Evolutionary conservation across 305 asterid species (phyloP), one percentile per base, ranked within the genome.

Genomic region (Fraxinus platypoda): DNA sequence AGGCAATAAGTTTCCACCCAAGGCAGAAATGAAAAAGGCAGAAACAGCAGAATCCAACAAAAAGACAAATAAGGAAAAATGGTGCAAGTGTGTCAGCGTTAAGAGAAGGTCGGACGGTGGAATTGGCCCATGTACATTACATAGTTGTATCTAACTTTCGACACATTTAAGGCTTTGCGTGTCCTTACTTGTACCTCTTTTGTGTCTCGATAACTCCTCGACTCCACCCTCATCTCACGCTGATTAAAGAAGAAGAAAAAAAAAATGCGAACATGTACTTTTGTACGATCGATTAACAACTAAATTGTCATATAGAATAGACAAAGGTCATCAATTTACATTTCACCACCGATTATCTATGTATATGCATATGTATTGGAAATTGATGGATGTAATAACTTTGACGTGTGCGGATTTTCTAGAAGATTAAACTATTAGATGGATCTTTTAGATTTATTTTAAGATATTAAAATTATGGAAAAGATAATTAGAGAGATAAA

Each of bases 151-250:
- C 87, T 87, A 81, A 82, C 89, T 88, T 82, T 90, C 89, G 87
- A 88, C 90, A 87, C 88, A 91, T 88, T 91, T 85, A 91, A 85
- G 91, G 92, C 91, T 88, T 91, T 91, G 94, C 94, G 94, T 91
- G 93, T 88, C 82, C 76, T 77, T 83, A 73, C 81, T 62, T 35
- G 49, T 74, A 11, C 49, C 70, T 76, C 19, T 17, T 85, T 31
- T 76, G 70, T 41, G 4, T 75, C 19, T 59, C 52, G 81, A 41
- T 81, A 66, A 74, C 52, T 26, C 70, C 82, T 75, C 41, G 12
- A 8, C 21, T 76, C 8, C 80, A 43, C 37, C 62, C 49, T 43
- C 21, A 4, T 3, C n/a, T 3, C 75, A 0, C 9, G 2, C 23
- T n/a, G 2, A 30, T 15, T 7, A 2, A 0, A 1, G 1, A 13